These are phyloP conservation scores for Cercospora sp. DNA, from an alignment of 2,329 filamentous ascomycete genomes.

Conservation along the genomic window DNA sequence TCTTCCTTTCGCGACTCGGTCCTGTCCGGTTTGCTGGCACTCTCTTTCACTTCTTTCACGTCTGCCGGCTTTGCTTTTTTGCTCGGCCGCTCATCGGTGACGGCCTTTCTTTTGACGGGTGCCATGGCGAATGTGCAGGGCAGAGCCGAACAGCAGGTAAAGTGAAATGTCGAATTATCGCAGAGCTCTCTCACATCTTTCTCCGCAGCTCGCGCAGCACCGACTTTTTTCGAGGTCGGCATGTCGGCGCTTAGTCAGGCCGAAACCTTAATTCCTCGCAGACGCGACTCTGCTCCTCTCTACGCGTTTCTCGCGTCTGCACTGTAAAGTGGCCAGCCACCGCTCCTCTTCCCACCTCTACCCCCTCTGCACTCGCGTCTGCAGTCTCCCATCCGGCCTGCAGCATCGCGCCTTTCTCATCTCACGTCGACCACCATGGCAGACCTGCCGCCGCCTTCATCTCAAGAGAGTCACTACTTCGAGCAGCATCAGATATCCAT, in stretches of 20 bases:
- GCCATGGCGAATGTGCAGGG: constrained; percentile 40
- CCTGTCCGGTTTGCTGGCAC: constrained; percentile 10
- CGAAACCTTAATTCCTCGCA: constrained; percentile 4
- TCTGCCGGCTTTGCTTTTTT: constrained; percentile 39
- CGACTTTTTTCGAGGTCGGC: constrained; percentile 8
- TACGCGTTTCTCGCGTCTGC: constrained; percentile 12
- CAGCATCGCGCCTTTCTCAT: not conserved
- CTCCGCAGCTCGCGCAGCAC: constrained; percentile 8
- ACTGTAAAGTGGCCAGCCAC: constrained; percentile 16
- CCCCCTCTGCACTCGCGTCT: not conserved
- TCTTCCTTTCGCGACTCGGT: constrained; percentile 20
- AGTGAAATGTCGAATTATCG: constrained; percentile 2
- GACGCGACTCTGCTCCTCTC: constrained; percentile 13
- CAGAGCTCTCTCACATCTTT: constrained; percentile 3
- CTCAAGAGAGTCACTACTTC: constrained; percentile 38
- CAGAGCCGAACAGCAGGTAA: not conserved
- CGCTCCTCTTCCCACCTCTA: not conserved
- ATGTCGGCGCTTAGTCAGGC: not conserved
- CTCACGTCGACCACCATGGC: constrained; percentile 27
- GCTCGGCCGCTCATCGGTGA: constrained; percentile 39
- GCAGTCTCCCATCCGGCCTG: constrained; percentile 10
- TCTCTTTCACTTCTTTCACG: constrained; percentile 22
- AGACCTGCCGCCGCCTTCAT: constrained; percentile 33
- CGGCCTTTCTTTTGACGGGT: constrained; percentile 50
- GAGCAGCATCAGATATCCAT: constrained; percentile 31